Evolutionary conservation across 441 rosid species (phyloP), one percentile per base, ranked within the genome.

Genomic region (Erysimum pusillum): DNA sequence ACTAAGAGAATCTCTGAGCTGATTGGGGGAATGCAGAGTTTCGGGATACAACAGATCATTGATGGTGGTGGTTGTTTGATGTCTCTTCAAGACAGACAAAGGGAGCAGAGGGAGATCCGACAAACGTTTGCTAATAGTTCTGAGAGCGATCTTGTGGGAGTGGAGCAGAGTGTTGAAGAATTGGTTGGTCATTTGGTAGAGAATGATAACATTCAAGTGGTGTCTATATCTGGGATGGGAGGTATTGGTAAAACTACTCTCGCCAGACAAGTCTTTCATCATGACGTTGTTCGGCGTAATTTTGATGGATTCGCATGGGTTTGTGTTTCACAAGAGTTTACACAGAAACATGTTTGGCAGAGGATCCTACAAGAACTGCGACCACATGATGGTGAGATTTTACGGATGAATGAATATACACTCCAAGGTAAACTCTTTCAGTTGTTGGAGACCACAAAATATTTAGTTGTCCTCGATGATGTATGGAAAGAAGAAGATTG

Each of bases 161-260:
- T 80, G n/a, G 80, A 76, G 44, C 32, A 56, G 5, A 68, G 69
- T 44, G 28, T 65, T 9, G 35, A 56, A 46, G 57, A 58, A 32
- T 39, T 80, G 20, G 71, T 72, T 38, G 20, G 15, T 15, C 31
- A 42, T 6, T 41, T 76, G 25, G 57, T 77, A 36, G 65, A 59
- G 31, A 69, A 68, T 42, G n/a, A 41, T 46, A 38, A 58, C 15
- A 31, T 52, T 6, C 53, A 67, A 31, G 70, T 71, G 8, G 54
- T 71, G 22, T 71, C 77, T 2, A 67, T 80, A 39, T 48, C 35
- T 41, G 80, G 83, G 3, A 75, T 80, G 79, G 79, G 79, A 0
- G 79, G 82, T n/a, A 18, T 79, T 35, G 82, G 82, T 3, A 79
- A 61, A 61, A 80, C 74, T 17, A 80, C 83, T 34, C 58, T 75